These are phyloP conservation scores for Reticulascus tulasneorum DNA, from an alignment of 2,329 filamentous ascomycete genomes.

Conservation along the genomic window DNA sequence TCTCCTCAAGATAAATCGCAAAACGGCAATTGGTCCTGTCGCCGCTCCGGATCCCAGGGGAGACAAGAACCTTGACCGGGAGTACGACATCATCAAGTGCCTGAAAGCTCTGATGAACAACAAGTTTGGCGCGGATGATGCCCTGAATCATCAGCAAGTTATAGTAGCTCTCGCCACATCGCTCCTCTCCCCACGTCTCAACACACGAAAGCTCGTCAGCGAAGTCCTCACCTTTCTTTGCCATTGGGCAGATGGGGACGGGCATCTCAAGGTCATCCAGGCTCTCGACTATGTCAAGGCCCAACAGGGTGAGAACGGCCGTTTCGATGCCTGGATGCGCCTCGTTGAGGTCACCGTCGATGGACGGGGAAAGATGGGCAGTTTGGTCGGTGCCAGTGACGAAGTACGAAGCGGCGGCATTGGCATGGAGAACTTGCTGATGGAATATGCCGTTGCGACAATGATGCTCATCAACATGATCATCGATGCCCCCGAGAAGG, in stretches of 20 bases:
- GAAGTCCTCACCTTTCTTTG: conserved; percentile 95
- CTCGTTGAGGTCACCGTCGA: conserved; percentile 96
- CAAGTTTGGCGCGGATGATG: conserved; percentile 97
- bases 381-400: conserved; percentile 91
- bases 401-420: conserved; percentile 94
- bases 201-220: conserved; percentile 89
- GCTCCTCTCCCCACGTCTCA: conserved; percentile 81
- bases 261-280: conserved; percentile 90
- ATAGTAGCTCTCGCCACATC: conserved; percentile 83
- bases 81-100: conserved; percentile 98
- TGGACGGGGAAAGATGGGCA: conserved; percentile 97
- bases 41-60: conserved; percentile 55
- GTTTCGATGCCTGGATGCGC: conserved; percentile 98
- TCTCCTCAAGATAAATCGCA: conserved; percentile 87
- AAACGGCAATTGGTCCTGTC: conserved; percentile 66
- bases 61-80: conserved; percentile 81
- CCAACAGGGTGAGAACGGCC: conserved; percentile 84
- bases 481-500: conserved; percentile 83
- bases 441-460: conserved; percentile 97
- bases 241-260: conserved; percentile 85
- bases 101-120: conserved; percentile 98
- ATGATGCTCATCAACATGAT: conserved; percentile 96
- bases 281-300: conserved; percentile 88
- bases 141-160: conserved; percentile 82
- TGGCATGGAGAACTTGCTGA: conserved; percentile 96